phyloP scores from a whole-genome alignment of 495 filamentous ascomycete genomes.

The Alectoria sarmentosa region DNA sequence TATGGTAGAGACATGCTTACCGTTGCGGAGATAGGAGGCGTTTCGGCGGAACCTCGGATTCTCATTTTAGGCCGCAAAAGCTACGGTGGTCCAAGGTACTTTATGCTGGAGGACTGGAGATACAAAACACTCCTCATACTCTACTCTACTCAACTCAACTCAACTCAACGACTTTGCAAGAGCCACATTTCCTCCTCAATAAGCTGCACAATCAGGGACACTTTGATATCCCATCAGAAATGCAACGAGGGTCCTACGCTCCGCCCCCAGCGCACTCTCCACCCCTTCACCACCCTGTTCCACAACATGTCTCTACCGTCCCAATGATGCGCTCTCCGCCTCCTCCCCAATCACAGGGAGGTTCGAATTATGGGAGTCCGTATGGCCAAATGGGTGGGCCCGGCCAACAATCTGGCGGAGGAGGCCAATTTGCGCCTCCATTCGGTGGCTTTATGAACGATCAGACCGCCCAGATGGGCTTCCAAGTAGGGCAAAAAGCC shows the following conservation, averaged over 20 bases:
- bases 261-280: conserved; percentile 77
- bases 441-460: conserved; percentile 92
- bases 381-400: conserved; percentile 42
- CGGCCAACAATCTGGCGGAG: conserved; percentile 42
- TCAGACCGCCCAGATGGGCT: conserved; percentile 91
- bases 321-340: conserved; percentile 98
- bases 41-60: conserved; percentile 10
- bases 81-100: too few relatives aligned
- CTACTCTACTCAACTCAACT: not conserved
- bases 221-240: conserved; percentile 27
- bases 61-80: conserved; percentile 13
- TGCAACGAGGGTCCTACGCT: conserved; percentile 79
- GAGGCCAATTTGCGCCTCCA: conserved; percentile 55
- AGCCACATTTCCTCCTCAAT: not conserved
- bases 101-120: too few relatives aligned
- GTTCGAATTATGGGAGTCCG: conserved; percentile 57
- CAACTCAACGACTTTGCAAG: not conserved
- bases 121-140: not conserved
- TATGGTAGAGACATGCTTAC: not conserved
- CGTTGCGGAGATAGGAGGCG: not conserved
- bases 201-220: too few relatives aligned
- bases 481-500: conserved; percentile 88
- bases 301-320: conserved; percentile 96
- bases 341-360: conserved; percentile 54
- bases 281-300: conserved; percentile 95